phyloP scores from a whole-genome alignment of 805 yeast genomes.

The Wickerhamomyces hampshirensis region DNA sequence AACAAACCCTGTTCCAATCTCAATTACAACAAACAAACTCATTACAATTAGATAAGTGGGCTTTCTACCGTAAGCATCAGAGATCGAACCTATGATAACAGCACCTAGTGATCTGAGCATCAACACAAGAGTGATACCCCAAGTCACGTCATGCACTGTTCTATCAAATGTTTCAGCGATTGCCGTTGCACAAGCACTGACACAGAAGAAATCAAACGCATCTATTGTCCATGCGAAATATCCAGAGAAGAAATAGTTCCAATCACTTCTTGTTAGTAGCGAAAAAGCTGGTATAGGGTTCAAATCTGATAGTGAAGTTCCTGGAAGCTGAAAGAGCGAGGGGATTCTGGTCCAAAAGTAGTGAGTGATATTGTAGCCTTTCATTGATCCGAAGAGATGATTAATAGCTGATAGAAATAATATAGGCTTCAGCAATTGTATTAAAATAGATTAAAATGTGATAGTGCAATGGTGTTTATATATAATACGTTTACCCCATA shows the following conservation, averaged over 20 bases:
- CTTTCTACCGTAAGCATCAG: conserved; percentile 63
- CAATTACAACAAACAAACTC: conserved; percentile 46
- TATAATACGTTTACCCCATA: no score
- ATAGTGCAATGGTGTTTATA: no score
- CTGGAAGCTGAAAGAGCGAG: conserved; percentile 24
- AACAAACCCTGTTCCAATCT: conserved; percentile 64
- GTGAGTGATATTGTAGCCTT: conserved; percentile 3
- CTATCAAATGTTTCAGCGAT: conserved; percentile 46
- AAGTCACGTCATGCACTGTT: conserved; percentile 48
- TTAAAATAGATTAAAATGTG: no score
- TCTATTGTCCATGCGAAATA: conserved; percentile 68
- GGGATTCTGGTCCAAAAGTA: conserved; percentile 25
- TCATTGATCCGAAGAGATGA: no score
- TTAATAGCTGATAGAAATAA: no score
- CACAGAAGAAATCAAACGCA: conserved; percentile 66
- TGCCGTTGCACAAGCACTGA: conserved; percentile 47
- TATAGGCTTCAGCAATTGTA: background rate
- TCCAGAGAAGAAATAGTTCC: conserved; percentile 59
- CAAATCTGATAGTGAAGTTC: conserved; percentile 22
- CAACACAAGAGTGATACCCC: conserved; percentile 70
- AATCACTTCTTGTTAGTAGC: conserved; percentile 35
- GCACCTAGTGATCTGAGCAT: conserved; percentile 72
- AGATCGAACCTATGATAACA: conserved; percentile 53
- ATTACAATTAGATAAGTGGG: conserved; percentile 58
- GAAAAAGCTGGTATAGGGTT: conserved; percentile 42